phyloP scores from a whole-genome alignment of 2,329 filamentous ascomycete genomes.

The Tolypocladium guangdongense region DNA sequence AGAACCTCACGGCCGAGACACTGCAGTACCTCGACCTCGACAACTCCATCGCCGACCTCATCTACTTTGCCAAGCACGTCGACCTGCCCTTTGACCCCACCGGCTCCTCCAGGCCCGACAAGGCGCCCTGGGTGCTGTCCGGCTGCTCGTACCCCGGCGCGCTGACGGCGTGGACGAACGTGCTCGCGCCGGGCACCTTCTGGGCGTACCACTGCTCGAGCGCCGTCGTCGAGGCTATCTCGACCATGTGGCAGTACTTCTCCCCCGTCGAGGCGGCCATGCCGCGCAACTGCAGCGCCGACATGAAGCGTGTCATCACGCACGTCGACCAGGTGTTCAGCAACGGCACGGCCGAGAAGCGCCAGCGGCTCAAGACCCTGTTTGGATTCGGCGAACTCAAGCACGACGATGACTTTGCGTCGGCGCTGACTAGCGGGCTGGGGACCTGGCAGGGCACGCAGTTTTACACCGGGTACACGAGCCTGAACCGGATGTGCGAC shows the following conservation, averaged over 20 bases:
- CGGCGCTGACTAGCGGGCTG: slow-evolving; percentile 15
- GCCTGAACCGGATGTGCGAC: slow-evolving; percentile 26
- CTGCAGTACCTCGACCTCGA: slow-evolving; percentile 70
- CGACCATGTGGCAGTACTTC: slow-evolving; percentile 55
- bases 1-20: slow-evolving; percentile 52
- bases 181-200: slow-evolving; percentile 63
- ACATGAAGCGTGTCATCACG: slow-evolving; percentile 42
- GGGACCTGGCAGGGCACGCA: slow-evolving; percentile 24
- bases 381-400: slow-evolving; percentile 31
- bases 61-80: slow-evolving; percentile 64
- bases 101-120: slow-evolving; percentile 49
- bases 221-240: slow-evolving; percentile 63
- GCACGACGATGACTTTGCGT: slow-evolving; percentile 38
- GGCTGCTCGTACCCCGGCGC: slow-evolving; percentile 73
- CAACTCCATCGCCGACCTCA: slow-evolving; percentile 64
- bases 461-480: slow-evolving; percentile 20
- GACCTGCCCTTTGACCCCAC: slow-evolving; percentile 56
- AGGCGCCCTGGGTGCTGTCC: slow-evolving; percentile 61
- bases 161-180: slow-evolving; percentile 61
- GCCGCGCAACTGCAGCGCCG: slow-evolving; percentile 48
- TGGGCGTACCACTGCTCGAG: slow-evolving; percentile 68
- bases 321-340: slow-evolving; percentile 37
- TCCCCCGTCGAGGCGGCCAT: slow-evolving; percentile 31
- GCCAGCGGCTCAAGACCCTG: slow-evolving; percentile 29
- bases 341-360: slow-evolving; percentile 16